Conservation (phyloP, 106 monocot species). For the Dendrobium catenatum region DNA sequence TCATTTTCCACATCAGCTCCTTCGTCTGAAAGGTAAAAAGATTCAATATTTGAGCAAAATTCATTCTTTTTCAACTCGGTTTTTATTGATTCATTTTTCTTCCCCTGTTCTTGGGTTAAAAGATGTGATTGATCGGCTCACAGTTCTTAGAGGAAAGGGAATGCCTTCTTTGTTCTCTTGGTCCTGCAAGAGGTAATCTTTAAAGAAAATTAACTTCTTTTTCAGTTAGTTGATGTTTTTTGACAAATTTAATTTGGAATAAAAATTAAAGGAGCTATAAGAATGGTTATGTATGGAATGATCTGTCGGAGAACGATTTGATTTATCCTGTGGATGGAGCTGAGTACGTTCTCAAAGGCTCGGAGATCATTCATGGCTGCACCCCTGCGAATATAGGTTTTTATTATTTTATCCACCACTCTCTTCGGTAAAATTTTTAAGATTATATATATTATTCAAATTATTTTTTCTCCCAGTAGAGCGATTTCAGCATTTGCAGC, state of each 20-base stretch:
- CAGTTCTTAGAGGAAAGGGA: conserved; percentile 57
- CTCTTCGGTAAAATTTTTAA: too few relatives aligned
- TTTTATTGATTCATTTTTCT: too few relatives aligned
- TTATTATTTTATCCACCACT: background rate
- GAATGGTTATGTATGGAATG: conserved; percentile 96
- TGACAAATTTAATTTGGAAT: background rate
- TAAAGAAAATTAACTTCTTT: background rate
- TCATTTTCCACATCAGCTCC: conserved; percentile 49
- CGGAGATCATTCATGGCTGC: conserved; percentile 55
- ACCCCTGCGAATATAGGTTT: too few relatives aligned
- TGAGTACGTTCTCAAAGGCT: conserved; percentile 93
- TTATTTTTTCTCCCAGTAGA: conserved; percentile 13
- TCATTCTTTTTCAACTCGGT: too few relatives aligned
- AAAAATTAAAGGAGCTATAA: conserved; percentile 58
- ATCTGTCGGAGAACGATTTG: conserved; percentile 69
- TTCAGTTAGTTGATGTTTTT: background rate
- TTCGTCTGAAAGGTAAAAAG: conserved; percentile 34
- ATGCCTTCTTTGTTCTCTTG: conserved; percentile 76
- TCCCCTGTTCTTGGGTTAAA: background rate
- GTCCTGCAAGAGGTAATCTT: conserved; percentile 76
- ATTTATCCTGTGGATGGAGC: conserved; percentile 73
- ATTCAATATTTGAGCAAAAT: too few relatives aligned
- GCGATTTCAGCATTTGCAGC: conserved; percentile 28
- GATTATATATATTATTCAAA: background rate
- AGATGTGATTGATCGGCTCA: conserved; percentile 68